A percentile compares a stretch with the other conserved stretches of the same genome.
These are phyloP conservation scores for Teratosphaeria zuluensis DNA, from an alignment of 2,329 filamentous ascomycete species.

Conservation along the genomic window DNA sequence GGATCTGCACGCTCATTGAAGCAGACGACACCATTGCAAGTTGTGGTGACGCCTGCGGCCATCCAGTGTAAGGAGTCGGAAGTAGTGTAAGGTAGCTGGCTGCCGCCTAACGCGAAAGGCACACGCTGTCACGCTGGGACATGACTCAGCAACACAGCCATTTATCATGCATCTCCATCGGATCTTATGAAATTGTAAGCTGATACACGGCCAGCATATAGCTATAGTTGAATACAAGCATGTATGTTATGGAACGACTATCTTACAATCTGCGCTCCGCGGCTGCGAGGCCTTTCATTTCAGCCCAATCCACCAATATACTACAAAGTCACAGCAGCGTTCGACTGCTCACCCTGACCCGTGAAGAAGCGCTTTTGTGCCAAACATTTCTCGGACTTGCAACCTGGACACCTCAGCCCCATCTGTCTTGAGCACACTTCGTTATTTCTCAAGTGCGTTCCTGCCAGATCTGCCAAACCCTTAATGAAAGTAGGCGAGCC, in stretches of 20 bases:
- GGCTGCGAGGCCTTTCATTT: not conserved
- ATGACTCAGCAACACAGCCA: no score
- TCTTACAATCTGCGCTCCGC: not conserved
- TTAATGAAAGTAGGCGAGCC: constrained; percentile 83
- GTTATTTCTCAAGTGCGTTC: constrained; percentile 63
- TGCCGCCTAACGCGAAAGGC: not conserved
- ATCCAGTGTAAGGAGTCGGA: not conserved
- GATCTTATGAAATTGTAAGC: no score
- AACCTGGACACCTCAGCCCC: constrained; percentile 84
- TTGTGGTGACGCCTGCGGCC: not conserved
- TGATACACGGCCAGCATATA: not conserved
- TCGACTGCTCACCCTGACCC: constrained; percentile 21
- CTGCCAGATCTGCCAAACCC: constrained; percentile 79
- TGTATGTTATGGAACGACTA: not conserved
- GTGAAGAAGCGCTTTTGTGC: constrained; percentile 63
- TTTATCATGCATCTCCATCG: not conserved
- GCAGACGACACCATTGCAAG: not conserved
- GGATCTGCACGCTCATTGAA: not conserved
- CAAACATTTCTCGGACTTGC: constrained; percentile 77
- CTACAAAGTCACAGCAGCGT: constrained; percentile 21
- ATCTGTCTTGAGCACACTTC: constrained; percentile 72
- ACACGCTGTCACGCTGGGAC: not conserved
- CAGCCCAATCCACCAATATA: not conserved
- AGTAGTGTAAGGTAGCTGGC: not conserved
- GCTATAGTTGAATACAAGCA: not conserved